Base-by-base conservation (phyloP, 176 grass and related monocot genomes). In the Poa annua region DNA sequence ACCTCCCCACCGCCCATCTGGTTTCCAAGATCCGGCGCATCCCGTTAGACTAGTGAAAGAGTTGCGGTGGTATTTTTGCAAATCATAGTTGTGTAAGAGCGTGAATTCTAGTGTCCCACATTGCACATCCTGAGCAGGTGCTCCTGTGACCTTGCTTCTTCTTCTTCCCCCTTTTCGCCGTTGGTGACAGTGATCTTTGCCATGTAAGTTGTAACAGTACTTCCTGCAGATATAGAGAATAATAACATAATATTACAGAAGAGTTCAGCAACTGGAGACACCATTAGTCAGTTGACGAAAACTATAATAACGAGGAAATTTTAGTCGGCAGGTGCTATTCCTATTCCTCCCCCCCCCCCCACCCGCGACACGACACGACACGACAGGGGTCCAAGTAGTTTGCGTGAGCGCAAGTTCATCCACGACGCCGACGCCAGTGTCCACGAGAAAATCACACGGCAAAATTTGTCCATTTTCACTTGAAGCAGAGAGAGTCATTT, bases 21-120 rank as follows among this genome's bases (percentile, higher is more conserved):
- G 93, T 92, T 17, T 96, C 91, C 87, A 99, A 96, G 93, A 99
- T 99, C 36, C 88, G 96, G 26, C 85, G 93, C 13, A 92, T 94
- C 70, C 66, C 91, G 11, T 89, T 93, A 86, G 91, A 99, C 45
- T 82, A 94, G 63, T 79, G 85, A 45, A 63, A 41, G 26, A 34
- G 20, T 34, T 52, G 1, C 33, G 0, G 13, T 54, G 44, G 14
- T 50, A 11, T 66, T 62, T 73, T 50, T 42, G 51, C 42, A 56
- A 45, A n/a, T 35, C 66, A 34, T 53, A 78, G 21, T 16, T 41
- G 3, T 76, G 41, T 78, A 75, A 66, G 74, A 68, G 12, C 62
- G 59, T 41, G 21, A 1, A 26, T 39, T 49, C 60, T 1, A 19
- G 1, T 16, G 55, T 56, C n/a, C 39, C 10, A 45, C 44, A 45